Evolutionary conservation across 257 asterid species (phyloP), one percentile per base, ranked within the genome.

Genomic region (Coffea eugenioides): DNA sequence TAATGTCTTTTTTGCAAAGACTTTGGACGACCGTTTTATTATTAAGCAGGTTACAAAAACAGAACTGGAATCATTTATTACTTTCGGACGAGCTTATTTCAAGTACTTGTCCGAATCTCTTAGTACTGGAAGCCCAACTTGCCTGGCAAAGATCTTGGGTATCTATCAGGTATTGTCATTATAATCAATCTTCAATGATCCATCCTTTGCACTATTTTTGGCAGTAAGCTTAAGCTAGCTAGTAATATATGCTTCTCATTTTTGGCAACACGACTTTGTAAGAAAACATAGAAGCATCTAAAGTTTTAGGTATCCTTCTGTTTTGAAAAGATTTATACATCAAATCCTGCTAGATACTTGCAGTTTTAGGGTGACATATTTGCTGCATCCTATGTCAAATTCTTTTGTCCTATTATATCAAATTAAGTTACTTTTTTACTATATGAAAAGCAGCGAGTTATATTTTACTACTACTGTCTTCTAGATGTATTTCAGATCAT

Each of bases 71-170:
- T 93, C 97, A 8, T 93, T 93, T 83, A 84, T 88, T 73, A 89
- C 84, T 82, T 93, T 91, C 82, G 97, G 95, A 2, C 88, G 90
- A 49, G 79, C 88, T 79, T 93, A 93, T 77, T 93, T 93, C 88
- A 91, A 89, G 87, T 90, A 93, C 85, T 77, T 93, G 69, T 82
- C 91, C 7, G 91, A 91, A 56, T 90, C 97, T 3, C 69, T 90
- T 14, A 80, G 73, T 54, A 77, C 89, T 73, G 92, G 95, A 74
- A 84, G 95, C 84, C 95, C 97, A 65, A 90, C 97, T 76, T 89
- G 93, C 89, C 90, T 93, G 64, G 97, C 97, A 51, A 93, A 93
- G 87, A 88, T 93, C 80, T 83, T 93, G 81, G 97, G 97, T 81
- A 93, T 93, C 83, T 91, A 91, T 88, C 97, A 93, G 97, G 97